Evolutionary conservation across 441 rosid genomes (phyloP), one percentile per base, ranked within the genome.

Genomic region (Eutrema salsugineum): DNA sequence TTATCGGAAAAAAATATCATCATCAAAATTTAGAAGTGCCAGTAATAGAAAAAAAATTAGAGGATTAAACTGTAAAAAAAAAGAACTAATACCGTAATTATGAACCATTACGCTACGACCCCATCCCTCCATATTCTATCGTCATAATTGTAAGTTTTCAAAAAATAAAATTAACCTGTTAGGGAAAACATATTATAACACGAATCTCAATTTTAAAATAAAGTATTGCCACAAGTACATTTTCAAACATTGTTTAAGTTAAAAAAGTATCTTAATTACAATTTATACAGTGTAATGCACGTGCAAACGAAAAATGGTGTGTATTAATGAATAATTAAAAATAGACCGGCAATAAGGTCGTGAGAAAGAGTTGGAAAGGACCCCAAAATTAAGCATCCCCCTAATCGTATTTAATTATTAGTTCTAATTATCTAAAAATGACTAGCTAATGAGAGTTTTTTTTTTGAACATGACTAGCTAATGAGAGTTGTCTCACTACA

Each of bases 341-440:
- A 42, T n/a, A 36, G 30, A 66, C 67, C 32, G 38, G 60, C 72
- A 66, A 59, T 59, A 60, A 40, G 68, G 68, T 74, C 73, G 63
- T 74, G 73, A 51, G 42, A 39, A 59, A 58, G 55, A 49, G 67
- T 66, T 66, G 77, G 54, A 73, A 66, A 73, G 77, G 61, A 66
- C 19, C 51, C 61, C 28, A 56, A 36, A 73, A 56, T 65, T 65
- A 44, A 64, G 65, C 59, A 36, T 20, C 9, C 12, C 42, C 42
- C 14, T n/a, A 16, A 55, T 17, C 17, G 11, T 9, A 6, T 57
- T 20, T 19, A 36, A 16, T 47, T 9, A 66, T 16, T 28, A 67
- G 20, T 38, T 55, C 17, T 32, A 30, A 50, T 54, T 17, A 42
- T 16, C 30, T 28, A 19, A 19, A 5, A 47, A 30, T 30, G 38